Evolutionary conservation across 768 basidiomycete genomes (phyloP).

Genomic region (Amylocystis lapponica): DNA sequence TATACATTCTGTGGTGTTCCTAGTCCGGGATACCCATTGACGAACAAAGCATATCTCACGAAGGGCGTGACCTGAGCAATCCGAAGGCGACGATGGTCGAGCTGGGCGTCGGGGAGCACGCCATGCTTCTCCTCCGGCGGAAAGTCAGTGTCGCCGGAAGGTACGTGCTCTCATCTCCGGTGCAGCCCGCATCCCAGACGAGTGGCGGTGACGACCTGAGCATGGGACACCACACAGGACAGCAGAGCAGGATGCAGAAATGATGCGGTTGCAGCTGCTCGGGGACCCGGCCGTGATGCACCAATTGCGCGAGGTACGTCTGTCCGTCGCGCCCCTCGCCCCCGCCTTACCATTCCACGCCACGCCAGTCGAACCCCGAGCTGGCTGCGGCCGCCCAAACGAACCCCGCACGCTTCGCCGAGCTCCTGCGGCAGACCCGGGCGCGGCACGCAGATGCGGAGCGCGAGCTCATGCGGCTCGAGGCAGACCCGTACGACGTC

Average conservation of each 20-base stretch:
- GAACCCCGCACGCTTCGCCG: conserved; percentile 70
- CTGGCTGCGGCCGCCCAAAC: conserved; percentile 64
- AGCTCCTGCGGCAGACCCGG: conserved; percentile 59
- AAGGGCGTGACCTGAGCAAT: conserved; percentile 59
- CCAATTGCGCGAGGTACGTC: conserved; percentile 60
- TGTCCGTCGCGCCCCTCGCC: not conserved
- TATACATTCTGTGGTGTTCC: too few relatives aligned
- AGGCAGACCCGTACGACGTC: conserved; percentile 86
- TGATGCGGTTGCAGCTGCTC: conserved; percentile 83
- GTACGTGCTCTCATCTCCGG: conserved; percentile 28
- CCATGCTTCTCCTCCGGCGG: conserved; percentile 63
- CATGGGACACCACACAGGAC: conserved; percentile 41
- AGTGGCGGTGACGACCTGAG: not conserved
- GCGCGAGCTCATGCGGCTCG: conserved; percentile 60
- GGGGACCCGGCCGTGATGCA: conserved; percentile 79
- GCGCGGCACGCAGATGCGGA: conserved; percentile 51
- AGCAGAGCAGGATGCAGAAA: conserved; percentile 79
- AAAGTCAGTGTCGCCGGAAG: conserved; percentile 45
- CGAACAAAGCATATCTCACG: conserved; percentile 70
- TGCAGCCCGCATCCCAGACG: not conserved
- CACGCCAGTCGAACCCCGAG: conserved; percentile 74
- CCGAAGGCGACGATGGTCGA: conserved; percentile 63
- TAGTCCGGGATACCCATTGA: conserved; percentile 69
- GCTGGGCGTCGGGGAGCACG: conserved; percentile 58
- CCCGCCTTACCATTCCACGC: not conserved